Evolutionary conservation across 2,329 filamentous ascomycete genomes (phyloP), one percentile per base, ranked within the genome.

Genomic region (Fusarium foetens): DNA sequence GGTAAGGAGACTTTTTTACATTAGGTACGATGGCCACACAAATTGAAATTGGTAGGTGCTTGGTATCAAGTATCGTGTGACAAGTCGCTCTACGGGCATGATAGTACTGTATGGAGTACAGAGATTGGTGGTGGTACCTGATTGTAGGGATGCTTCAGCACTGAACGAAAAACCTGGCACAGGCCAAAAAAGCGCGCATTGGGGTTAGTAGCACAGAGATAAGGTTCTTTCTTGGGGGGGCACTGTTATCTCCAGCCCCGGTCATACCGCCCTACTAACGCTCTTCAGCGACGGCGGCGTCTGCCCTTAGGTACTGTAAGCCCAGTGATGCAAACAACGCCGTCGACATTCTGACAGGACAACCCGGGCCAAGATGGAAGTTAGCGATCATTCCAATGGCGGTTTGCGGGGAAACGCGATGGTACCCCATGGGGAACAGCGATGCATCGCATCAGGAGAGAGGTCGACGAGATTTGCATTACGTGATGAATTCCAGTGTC

Each of bases 231-330:
- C 29, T 25, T 45, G 39, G 35, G 67, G 60, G 19, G n/a, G 45
- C 62, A 63, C 71, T 69, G 67, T 73, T 74, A 73, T 73, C 71
- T 72, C 49, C 31, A 19, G 49, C 45, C 66, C 70, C 48, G 33
- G 70, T 70, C 53, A 49, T 45, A 55, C 45, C 42, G 42, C 48
- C 53, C 41, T 41, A n/a, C 39, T 61, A 49, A 36, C 35, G 58
- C 38, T 43, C 29, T 23, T 48, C 29, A 46, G 29, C 38, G 38
- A 43, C 31, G 13, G 11, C 35, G 31, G 29, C 25, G 54, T 58
- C 54, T 49, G 51, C 51, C 19, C 29, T 21, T 12, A 16, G 5
- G 27, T 27, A 8, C 27, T 27, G 27, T 27, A 27, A 36, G 46
- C 36, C 33, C 36, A 55, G 17, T 25, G 36, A 42, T 29, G 25